phyloP scores from a whole-genome alignment of 2,329 filamentous ascomycete genomes.

The Diplodia scrobiculata region DNA sequence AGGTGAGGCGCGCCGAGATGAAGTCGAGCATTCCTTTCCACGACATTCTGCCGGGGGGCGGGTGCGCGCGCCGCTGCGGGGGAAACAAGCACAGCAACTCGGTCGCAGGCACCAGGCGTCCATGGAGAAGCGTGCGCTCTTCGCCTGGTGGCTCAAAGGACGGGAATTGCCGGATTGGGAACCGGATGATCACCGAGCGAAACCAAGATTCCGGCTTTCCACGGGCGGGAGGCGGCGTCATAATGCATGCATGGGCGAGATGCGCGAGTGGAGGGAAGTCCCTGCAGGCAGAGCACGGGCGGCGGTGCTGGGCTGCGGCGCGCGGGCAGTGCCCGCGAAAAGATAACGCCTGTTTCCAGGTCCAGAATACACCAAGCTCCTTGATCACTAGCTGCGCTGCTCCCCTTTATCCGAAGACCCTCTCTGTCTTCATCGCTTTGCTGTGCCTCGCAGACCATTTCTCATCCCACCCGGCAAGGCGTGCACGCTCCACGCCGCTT shows the following conservation, averaged over 20 bases:
- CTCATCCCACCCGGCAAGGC: constrained; percentile 2
- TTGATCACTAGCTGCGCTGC: constrained; percentile 6
- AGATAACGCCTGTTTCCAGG: constrained; percentile 14
- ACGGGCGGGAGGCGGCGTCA: constrained; percentile 4
- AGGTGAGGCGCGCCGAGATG: constrained; percentile 2
- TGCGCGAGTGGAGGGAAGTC: not conserved
- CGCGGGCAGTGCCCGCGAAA: constrained; percentile 3
- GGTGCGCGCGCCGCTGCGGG: not conserved
- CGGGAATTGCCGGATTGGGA: constrained; percentile 13
- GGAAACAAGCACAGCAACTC: not conserved
- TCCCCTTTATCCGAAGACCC: constrained; percentile 5
- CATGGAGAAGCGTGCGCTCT: not conserved
- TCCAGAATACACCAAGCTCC: constrained; percentile 7
- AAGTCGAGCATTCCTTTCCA: constrained; percentile 6
- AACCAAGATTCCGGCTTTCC: constrained; percentile 4
- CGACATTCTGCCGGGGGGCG: constrained; percentile 3
- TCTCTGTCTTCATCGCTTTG: not conserved
- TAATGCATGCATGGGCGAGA: constrained; percentile 9
- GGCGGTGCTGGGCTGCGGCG: not conserved
- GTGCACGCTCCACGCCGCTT: constrained; percentile 17
- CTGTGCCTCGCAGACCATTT: not conserved
- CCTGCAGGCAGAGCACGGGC: constrained; percentile 4
- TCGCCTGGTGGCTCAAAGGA: not conserved
- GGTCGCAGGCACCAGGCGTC: not conserved
- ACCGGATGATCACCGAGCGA: constrained; percentile 9